Evolutionary conservation across 2,329 filamentous ascomycete genomes (phyloP), one percentile per base, ranked within the genome.

Genomic region (Aspergillus sergii): DNA sequence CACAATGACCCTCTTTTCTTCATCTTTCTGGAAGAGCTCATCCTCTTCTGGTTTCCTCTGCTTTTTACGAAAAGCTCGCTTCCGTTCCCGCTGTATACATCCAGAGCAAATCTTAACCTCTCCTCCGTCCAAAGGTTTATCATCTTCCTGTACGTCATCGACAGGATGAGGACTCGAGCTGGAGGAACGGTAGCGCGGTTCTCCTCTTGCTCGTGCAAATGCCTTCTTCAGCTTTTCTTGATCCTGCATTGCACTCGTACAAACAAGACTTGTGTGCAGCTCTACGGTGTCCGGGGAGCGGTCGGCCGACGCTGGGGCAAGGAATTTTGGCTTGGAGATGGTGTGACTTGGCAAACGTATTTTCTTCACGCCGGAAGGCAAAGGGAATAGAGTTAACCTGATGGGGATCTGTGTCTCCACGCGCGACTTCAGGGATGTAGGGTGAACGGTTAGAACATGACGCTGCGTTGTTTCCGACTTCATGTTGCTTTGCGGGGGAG

Each of bases 321-420:
- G 84, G 28, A 97, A 85, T 78, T 98, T 98, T 8, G 94, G 92
- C 76, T 98, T 98, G 23, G 94, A 95, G 60, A 99, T 95, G 0
- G 93, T 96, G 74, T 97, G 90, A 4, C 90, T 88, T 5, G 94
- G 95, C 19, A 99, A 85, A 72, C 96, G 93, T 57, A 98, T 81
- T 74, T 90, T 92, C 67, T 90, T 91, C 62, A 94, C 87, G 12
- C 91, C 90, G 0, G 84, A 81, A 1, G 94, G 93, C 54, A 96
- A 82, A 23, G 91, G 88, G 62, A 88, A 89, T 45, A 98, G 79
- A 0, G 89, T 91, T 78, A 98, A 85, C 71, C 90, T 90, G 69
- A 97, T 92, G 10, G 91, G 92, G 69, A 98, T 97, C 75, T 98
- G 95, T 0, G 95, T 98, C 81, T 99, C 95, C 21, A 98, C 95